Conservation (phyloP, 495 filamentous ascomycete genomes). For the Platismatia glauca region DNA sequence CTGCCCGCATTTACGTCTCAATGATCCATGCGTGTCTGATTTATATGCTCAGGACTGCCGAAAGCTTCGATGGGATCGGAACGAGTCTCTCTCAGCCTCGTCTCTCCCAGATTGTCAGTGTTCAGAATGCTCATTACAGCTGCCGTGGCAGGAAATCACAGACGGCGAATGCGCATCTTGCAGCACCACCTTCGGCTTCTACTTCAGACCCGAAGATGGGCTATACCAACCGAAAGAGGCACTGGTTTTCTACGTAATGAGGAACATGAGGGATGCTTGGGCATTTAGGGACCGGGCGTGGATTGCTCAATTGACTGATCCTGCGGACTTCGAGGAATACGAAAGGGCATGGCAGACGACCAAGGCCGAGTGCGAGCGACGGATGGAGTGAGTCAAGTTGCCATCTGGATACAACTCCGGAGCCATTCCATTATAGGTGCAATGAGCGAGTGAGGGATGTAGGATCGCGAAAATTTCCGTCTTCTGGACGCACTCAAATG, state of each 20-base stretch:
- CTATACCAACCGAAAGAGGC: not conserved
- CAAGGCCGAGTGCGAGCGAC: not conserved
- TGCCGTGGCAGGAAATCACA: no score
- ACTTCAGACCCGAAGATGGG: no score
- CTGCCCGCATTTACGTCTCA: conserved; percentile 1
- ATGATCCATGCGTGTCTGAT: not conserved
- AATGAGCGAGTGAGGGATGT: no score
- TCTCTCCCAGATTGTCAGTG: not conserved
- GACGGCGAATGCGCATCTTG: not conserved
- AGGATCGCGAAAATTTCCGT: no score
- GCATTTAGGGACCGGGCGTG: not conserved
- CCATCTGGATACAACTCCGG: not conserved
- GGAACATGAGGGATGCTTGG: not conserved
- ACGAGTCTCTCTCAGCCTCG: no score
- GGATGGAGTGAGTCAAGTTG: not conserved
- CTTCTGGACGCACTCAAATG: no score
- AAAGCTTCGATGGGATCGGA: not conserved
- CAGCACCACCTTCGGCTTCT: not conserved
- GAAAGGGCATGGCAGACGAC: not conserved
- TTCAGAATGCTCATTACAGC: not conserved
- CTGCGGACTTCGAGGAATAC: not conserved
- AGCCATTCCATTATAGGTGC: not conserved
- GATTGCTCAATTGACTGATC: not conserved
- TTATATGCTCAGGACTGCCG: not conserved
- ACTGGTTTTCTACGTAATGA: not conserved